Evolutionary conservation across 129 eudicot genomes (phyloP), one percentile per base, ranked within the genome.

Genomic region (Cynara cardunculus): DNA sequence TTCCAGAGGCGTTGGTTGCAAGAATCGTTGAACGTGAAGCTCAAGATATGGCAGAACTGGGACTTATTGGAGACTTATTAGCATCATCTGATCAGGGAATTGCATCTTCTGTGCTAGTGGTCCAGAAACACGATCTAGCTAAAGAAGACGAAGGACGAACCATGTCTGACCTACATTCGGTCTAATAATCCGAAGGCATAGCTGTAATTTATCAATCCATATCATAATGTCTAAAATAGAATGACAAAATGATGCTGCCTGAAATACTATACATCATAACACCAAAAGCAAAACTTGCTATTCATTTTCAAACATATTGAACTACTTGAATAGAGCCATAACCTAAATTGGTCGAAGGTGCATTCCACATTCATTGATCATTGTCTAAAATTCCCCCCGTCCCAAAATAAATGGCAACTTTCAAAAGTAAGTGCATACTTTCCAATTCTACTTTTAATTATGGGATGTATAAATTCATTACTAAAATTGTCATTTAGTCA

Each of bases 81-180:
- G 81, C 92, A 66, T 84, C 90, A 10, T 80, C 88, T 5, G 87
- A 80, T 77, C 76, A 69, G 59, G 89, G 89, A 12, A 74, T 88
- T 4, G 59, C 77, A 69, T 88, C 89, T 59, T 91, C 92, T 0
- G 87, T 88, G 27, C 87, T 91, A 12, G 88, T 91, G 41, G 84
- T 87, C 35, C 96, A 87, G 68, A 86, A 88, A 67, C 90, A 86
- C 69, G 78, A 81, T 79, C 14, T 31, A 22, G 83, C 79, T 10
- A 83, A 86, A 30, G 84, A 61, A 61, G 87, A 79, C 25, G 78
- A 82, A 31, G 53, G 9, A 1, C 59, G 14, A 67, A 75, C 34
- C 53, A 81, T 27, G 80, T 67, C 25, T 69, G 30, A 46, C 80
- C 75, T 46, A 24, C 69, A 82, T 32, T 82, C 37, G 2, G 76